phyloP scores from a whole-genome alignment of 257 asterid species.

The Gentiana macrophylla region DNA sequence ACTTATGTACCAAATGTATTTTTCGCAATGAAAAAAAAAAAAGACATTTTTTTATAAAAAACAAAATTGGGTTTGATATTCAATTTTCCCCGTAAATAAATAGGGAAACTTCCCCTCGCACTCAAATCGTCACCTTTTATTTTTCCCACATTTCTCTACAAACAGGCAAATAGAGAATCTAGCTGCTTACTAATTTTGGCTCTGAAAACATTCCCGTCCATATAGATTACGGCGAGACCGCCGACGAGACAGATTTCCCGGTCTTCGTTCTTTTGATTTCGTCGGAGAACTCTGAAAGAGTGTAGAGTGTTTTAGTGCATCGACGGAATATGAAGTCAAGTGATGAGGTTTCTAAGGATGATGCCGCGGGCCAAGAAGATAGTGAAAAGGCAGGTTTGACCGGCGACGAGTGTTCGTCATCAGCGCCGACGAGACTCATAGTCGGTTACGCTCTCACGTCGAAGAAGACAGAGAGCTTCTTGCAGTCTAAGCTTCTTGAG shows the following conservation, averaged over 20 bases:
- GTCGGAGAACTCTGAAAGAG: background rate
- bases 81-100: no score
- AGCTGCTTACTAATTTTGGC: no score
- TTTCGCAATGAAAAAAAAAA: no score
- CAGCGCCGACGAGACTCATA: conserved; percentile 23
- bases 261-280: background rate
- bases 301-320: background rate
- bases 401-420: background rate
- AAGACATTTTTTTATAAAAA: no score
- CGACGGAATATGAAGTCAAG: conserved; percentile 7
- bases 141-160: no score
- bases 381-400: conserved; percentile 2
- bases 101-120: no score
- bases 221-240: background rate
- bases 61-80: no score
- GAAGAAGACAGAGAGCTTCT: conserved; percentile 56
- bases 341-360: conserved; percentile 11
- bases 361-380: conserved; percentile 6
- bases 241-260: background rate
- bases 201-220: no score
- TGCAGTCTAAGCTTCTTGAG: conserved; percentile 45
- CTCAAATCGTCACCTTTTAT: no score
- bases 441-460: conserved; percentile 69
- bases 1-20: no score
- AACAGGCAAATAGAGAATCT: no score